A percentile compares a stretch with the other conserved stretches of the same genome.
These are phyloP conservation scores for Linderina pennispora DNA, from an alignment of 192 early-diverging fungal species.

Conservation along the genomic window DNA sequence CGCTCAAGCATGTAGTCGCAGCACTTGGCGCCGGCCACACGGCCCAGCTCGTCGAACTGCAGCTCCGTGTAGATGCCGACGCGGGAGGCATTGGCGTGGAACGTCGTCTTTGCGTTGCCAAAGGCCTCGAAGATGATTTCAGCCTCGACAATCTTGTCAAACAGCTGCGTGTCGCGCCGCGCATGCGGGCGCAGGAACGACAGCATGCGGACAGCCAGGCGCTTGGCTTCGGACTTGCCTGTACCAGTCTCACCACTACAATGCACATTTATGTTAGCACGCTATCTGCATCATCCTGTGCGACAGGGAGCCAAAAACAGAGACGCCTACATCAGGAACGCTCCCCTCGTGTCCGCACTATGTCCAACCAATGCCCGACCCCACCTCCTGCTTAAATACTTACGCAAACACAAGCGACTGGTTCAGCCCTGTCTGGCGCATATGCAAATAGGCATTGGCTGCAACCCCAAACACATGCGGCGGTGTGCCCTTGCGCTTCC, in stretches of 20 bases:
- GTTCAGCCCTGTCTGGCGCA: conserved; percentile 80
- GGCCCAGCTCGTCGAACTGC: conserved; percentile 89
- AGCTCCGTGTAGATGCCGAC: conserved; percentile 83
- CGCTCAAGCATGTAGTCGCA: conserved; percentile 89
- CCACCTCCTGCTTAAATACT: too few species aligned
- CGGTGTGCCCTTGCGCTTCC: conserved; percentile 41
- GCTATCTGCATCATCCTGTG: too few species aligned
- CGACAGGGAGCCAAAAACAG: too few species aligned
- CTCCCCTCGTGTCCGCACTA: too few species aligned
- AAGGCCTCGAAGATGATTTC: conserved; percentile 79
- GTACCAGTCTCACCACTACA: conserved; percentile 80
- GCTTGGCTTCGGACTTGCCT: conserved; percentile 80
- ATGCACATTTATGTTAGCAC: too few species aligned
- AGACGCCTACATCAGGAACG: too few species aligned
- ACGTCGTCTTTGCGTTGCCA: conserved; percentile 74
- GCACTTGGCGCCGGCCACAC: conserved; percentile 79
- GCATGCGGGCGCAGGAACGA: conserved; percentile 61
- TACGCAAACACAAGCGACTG: conserved; percentile 89
- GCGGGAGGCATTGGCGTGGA: conserved; percentile 75
- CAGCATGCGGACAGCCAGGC: conserved; percentile 59
- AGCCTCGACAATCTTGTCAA: conserved; percentile 62
- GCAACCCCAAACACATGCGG: conserved; percentile 87
- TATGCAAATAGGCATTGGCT: conserved; percentile 79
- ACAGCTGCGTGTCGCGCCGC: conserved; percentile 63
- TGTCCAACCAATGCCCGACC: too few species aligned